These are phyloP conservation scores for Yamadazyma spencermartinsiae DNA, from an alignment of 1,139 yeast species.

Conservation along the genomic window DNA sequence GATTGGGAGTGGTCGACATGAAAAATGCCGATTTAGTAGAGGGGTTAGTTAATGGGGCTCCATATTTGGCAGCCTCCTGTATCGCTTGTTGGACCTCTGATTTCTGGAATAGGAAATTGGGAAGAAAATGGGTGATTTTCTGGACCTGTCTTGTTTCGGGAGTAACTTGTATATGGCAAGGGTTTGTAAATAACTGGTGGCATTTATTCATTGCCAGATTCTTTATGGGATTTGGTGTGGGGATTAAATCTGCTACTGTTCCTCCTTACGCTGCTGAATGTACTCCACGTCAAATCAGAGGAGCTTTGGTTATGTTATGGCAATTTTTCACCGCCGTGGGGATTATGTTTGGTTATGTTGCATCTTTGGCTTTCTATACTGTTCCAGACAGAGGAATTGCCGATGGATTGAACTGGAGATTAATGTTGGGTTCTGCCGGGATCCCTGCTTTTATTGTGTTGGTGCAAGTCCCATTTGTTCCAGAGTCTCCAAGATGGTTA, in stretches of 20 bases:
- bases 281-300: conserved; percentile 74
- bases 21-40: conserved; percentile 64
- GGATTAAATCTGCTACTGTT: conserved; percentile 79
- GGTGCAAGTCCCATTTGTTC: conserved; percentile 66
- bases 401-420: conserved; percentile 67
- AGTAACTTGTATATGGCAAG: conserved; percentile 75
- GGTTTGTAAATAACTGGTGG: conserved; percentile 70
- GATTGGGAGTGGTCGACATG: conserved; percentile 50
- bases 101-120: conserved; percentile 60
- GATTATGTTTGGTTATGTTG: conserved; percentile 77
- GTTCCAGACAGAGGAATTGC: conserved; percentile 40
- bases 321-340: conserved; percentile 89
- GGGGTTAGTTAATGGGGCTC: conserved; percentile 80
- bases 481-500: conserved; percentile 83
- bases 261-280: conserved; percentile 85
- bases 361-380: conserved; percentile 58
- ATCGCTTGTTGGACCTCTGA: conserved; percentile 78
- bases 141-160: conserved; percentile 66
- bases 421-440: conserved; percentile 78
- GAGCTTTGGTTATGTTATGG: conserved; percentile 86
- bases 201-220: conserved; percentile 75
- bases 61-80: conserved; percentile 73
- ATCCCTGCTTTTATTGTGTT: conserved; percentile 70
- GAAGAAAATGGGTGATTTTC: conserved; percentile 76
- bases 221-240: conserved; percentile 75